Conservation (phyloP, 1,284 basidiomycete species). For the Phaffia rhodozyma region DNA sequence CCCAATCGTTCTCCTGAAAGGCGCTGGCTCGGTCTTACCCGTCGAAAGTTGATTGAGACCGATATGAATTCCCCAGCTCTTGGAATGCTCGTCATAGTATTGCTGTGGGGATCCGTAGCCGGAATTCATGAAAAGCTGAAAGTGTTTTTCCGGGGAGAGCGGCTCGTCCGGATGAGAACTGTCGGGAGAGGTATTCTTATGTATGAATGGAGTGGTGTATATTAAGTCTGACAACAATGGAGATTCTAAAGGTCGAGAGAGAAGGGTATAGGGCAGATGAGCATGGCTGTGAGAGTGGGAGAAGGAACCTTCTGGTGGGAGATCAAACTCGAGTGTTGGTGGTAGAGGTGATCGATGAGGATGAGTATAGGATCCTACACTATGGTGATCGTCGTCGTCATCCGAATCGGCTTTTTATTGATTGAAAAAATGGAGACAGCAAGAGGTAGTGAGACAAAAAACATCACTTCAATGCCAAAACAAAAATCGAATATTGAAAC, state of each 20-base stretch:
- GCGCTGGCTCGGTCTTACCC: slow-evolving; percentile 41
- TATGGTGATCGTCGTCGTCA: slow-evolving; percentile 33
- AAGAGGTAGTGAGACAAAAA: neutral
- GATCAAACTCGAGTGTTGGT: neutral
- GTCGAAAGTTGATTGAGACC: no score
- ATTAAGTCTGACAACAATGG: no score
- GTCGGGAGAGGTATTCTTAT: no score
- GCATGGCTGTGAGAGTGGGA: slow-evolving; percentile 47
- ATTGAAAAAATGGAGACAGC: neutral
- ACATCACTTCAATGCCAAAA: neutral
- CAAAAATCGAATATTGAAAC: neutral
- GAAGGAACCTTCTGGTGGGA: slow-evolving; percentile 27
- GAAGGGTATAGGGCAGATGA: no score
- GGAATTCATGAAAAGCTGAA: slow-evolving; percentile 17
- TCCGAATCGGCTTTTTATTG: slow-evolving; percentile 2
- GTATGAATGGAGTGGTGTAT: no score
- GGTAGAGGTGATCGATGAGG: slow-evolving; percentile 24
- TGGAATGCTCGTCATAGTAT: slow-evolving; percentile 20
- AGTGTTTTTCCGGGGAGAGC: neutral
- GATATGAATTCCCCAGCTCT: slow-evolving; percentile 37
- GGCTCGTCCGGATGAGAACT: neutral
- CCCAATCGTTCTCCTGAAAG: slow-evolving; percentile 63
- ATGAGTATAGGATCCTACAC: slow-evolving; percentile 26
- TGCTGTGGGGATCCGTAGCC: slow-evolving; percentile 13
- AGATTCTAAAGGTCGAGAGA: no score